Conservation (phyloP, 805 yeast genomes). For the Yamadazyma akitaensis region DNA sequence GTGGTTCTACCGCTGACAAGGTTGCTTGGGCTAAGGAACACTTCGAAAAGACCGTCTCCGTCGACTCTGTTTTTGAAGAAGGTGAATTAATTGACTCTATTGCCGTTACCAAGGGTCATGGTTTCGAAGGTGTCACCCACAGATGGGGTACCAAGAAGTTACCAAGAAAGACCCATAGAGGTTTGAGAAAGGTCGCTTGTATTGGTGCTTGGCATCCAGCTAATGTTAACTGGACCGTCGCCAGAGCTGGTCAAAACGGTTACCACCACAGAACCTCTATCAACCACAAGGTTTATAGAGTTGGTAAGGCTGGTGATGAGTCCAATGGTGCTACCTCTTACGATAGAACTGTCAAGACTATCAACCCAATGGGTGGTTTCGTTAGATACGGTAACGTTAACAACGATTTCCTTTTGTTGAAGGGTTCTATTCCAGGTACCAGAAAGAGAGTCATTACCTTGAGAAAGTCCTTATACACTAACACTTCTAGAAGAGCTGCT, state of each 20-base stretch:
- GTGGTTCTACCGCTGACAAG: constrained; percentile 97
- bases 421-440: constrained; percentile 99
- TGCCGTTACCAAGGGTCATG: constrained; percentile 99
- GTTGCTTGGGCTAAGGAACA: constrained; percentile 98
- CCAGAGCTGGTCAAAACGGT: constrained; percentile 99
- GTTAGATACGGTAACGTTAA: constrained; percentile 98
- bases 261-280: constrained; percentile 99
- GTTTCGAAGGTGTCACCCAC: constrained; percentile 99
- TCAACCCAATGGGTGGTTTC: constrained; percentile 99
- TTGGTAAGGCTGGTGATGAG: constrained; percentile 96
- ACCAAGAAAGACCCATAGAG: constrained; percentile 99
- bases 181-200: constrained; percentile 99
- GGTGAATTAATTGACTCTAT: constrained; percentile 97
- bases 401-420: constrained; percentile 95
- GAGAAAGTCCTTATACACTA: constrained; percentile 97
- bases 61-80: constrained; percentile 95
- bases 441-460: constrained; percentile 99
- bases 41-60: constrained; percentile 97
- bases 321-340: constrained; percentile 92
- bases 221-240: constrained; percentile 99
- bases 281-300: constrained; percentile 99
- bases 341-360: constrained; percentile 99
- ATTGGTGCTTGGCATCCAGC: constrained; percentile 99
- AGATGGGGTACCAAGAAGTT: constrained; percentile 99
- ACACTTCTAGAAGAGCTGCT: constrained; percentile 95